Evolutionary conservation across 2,329 filamentous ascomycete genomes (phyloP).

Genomic region (Colletotrichum lentis): DNA sequence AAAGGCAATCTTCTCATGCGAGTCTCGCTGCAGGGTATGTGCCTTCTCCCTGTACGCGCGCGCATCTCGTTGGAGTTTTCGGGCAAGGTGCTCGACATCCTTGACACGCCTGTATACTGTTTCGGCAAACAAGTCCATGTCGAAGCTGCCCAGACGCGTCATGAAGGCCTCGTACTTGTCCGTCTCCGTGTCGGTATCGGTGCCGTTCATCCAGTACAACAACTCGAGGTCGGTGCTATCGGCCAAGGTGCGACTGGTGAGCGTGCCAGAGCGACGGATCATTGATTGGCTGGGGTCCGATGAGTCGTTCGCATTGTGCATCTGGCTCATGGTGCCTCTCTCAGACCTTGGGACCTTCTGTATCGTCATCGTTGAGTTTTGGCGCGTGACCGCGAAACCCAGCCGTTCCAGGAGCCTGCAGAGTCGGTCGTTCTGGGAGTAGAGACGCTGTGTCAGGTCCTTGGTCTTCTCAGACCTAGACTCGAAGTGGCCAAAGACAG

Average conservation of each 20-base stretch:
- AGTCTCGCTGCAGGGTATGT: constrained; percentile 80
- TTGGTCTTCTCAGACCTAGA: constrained; percentile 77
- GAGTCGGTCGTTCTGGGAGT: constrained; percentile 84
- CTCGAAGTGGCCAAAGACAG: constrained; percentile 67
- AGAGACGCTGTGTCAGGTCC: constrained; percentile 84
- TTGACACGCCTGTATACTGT: constrained; percentile 88
- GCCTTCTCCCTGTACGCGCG: constrained; percentile 88
- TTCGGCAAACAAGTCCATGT: constrained; percentile 84
- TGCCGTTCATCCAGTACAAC: constrained; percentile 82
- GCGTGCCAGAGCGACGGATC: constrained; percentile 62
- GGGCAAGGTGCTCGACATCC: constrained; percentile 90
- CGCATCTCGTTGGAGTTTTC: constrained; percentile 91
- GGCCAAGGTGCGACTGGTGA: constrained; percentile 62
- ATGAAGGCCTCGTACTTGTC: constrained; percentile 80
- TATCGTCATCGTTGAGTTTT: constrained; percentile 76
- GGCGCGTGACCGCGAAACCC: constrained; percentile 81
- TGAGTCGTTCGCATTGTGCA: constrained; percentile 65
- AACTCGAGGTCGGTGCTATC: constrained; percentile 75
- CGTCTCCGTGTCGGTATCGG: constrained; percentile 71
- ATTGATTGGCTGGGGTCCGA: constrained; percentile 60
- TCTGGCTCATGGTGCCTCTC: constrained; percentile 54
- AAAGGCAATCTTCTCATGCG: constrained; percentile 95
- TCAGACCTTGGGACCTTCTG: constrained; percentile 73
- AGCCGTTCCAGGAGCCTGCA: constrained; percentile 83
- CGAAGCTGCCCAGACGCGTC: constrained; percentile 76